Base-by-base conservation (phyloP, 495 filamentous ascomycete species). In the Daldinia caldariorum region DNA sequence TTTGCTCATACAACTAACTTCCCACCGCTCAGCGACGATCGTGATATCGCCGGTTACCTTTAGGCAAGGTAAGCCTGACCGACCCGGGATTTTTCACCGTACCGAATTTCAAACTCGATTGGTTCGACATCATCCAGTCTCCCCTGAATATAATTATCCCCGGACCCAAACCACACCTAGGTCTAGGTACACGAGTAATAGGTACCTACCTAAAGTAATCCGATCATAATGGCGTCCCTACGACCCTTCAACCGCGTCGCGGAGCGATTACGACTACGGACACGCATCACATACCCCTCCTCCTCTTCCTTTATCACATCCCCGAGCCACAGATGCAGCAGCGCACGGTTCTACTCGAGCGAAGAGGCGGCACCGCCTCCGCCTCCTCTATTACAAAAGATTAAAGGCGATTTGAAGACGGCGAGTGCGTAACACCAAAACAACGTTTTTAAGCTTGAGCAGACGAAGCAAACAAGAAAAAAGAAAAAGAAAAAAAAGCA, bases 401-500 rank as follows among this genome's bases (percentile, higher is more conserved):
- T 83, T 61, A 88, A 86, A 58, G 78, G 76, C 50, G 87, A 89
- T 66, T 77, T 89, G 58, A 89, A 89, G 76, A 75, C 80, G 38
- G 86, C 87, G 51, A 88, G 69, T 71, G 63, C 63, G 69, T 67
- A 20, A 26, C 51, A 35, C 32, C 41, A 26, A 26, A 26, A 3
- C 26, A 26, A 3, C 26, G 26, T 26, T 26, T 26, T 3, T 26
- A 26, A 26, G 26, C 26, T 3, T 26, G 3, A 26, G 26, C 26
- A 26, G 3, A 26, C 26, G 26, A 26, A 43, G 39, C 39, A 7
- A 41, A 1, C n/a, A n/a, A 43, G 39, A 43, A n/a, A 18, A 41
- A 41, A n/a, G 39, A 43, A n/a, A 18, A 41, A 41, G 6, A 43
- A 20, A 45, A 2, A 9, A 2, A 47, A 18, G 9, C 34, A 35